A percentile compares a stretch with the other conserved stretches of the same genome.
phyloP scores from a whole-genome alignment of 768 basidiomycete species.

The Boletus sp. region DNA sequence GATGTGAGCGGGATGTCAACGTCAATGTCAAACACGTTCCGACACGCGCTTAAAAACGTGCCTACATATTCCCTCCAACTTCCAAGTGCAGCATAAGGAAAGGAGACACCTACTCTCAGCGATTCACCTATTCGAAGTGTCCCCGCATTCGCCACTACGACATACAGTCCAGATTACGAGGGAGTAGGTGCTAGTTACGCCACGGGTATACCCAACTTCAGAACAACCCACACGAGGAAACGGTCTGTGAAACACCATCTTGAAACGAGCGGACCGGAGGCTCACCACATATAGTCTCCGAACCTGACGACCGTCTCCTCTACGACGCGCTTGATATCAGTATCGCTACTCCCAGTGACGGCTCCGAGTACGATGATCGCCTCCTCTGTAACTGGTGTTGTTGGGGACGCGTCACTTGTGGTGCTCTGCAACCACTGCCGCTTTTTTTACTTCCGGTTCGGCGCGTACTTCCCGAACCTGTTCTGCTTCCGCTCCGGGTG shows the following conservation, averaged over 20 bases:
- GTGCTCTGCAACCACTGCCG: background rate
- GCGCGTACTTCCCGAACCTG: no score
- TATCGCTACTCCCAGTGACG: background rate
- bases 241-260: background rate
- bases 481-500: background rate
- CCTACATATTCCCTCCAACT: background rate
- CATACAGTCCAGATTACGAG: background rate
- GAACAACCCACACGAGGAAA: background rate
- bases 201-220: background rate
- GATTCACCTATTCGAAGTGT: background rate
- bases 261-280: background rate
- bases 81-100: background rate
- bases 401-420: background rate
- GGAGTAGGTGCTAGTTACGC: background rate
- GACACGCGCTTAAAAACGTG: background rate
- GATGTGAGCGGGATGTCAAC: background rate
- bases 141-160: background rate
- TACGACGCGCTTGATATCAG: background rate
- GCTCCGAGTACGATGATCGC: background rate
- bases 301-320: background rate
- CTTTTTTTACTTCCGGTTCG: no score
- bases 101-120: background rate
- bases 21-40: background rate
- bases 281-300: background rate
- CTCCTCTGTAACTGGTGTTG: background rate